Conservation (phyloP, 2,329 filamentous ascomycete species). For the Macrophomina tecta region DNA sequence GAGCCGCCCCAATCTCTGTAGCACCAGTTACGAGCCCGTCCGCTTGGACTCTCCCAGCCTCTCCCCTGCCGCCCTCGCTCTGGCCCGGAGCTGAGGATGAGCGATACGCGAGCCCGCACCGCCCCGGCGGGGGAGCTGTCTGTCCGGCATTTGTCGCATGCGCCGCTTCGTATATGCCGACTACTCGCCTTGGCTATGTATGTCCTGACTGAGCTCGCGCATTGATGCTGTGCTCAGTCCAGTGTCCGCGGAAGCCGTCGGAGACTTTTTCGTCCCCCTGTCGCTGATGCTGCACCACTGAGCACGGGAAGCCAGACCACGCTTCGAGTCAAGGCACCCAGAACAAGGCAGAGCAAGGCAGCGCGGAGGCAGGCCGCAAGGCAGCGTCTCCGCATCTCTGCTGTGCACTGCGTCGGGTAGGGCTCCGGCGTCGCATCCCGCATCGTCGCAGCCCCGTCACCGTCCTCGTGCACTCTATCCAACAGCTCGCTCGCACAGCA, state of each 20-base stretch:
- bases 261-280: conserved; percentile 5
- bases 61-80: neutral
- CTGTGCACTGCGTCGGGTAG: neutral
- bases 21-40: neutral
- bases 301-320: neutral
- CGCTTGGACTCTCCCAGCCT: neutral
- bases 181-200: neutral
- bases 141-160: neutral
- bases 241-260: neutral
- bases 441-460: neutral
- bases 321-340: neutral
- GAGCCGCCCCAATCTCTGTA: neutral
- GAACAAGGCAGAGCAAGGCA: neutral
- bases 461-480: neutral
- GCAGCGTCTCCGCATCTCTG: neutral
- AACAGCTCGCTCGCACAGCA: neutral
- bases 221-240: neutral
- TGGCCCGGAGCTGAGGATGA: neutral
- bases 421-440: neutral
- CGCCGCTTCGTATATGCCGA: conserved; percentile 26
- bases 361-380: neutral
- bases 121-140: neutral
- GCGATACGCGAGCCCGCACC: neutral
- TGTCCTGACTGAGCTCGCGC: neutral
- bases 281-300: neutral